A percentile compares a stretch with the other conserved stretches of the same genome.
Conservation (phyloP, 2,329 filamentous ascomycete genomes). For the Colletotrichum scovillei region DNA sequence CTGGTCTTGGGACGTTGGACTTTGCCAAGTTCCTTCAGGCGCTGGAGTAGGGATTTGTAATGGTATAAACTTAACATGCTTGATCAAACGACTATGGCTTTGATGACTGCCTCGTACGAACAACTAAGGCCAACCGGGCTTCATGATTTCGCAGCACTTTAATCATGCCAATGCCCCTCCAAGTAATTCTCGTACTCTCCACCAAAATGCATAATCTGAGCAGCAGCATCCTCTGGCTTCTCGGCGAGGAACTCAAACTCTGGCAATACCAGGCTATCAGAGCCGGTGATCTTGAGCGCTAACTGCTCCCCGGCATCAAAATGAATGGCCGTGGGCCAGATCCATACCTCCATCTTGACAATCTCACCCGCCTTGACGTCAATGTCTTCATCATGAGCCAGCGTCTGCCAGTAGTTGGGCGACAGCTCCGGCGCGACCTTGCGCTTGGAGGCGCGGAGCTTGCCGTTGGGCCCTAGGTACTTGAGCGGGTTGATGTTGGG, state of each 20-base stretch:
- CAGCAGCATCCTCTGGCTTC: not conserved
- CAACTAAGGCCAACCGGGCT: not conserved
- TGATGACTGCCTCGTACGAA: no score
- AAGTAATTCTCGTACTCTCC: not conserved
- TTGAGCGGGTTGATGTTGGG: conserved; percentile 18
- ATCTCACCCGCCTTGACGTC: not conserved
- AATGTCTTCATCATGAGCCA: conserved; percentile 1
- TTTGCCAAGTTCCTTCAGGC: conserved; percentile 12
- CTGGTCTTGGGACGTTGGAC: conserved; percentile 11
- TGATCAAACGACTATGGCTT: no score
- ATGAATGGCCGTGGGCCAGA: conserved; percentile 12
- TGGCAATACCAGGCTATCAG: not conserved
- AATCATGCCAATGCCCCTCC: not conserved
- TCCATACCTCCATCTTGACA: conserved; percentile 1
- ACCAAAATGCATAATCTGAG: not conserved
- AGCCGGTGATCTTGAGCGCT: not conserved
- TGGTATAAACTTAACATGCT: no score
- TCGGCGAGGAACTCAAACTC: not conserved
- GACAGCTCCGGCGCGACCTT: conserved; percentile 1
- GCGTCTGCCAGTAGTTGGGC: not conserved
- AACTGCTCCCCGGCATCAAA: conserved; percentile 11
- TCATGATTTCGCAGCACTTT: not conserved
- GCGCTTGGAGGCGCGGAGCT: not conserved
- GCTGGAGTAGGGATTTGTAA: not conserved
- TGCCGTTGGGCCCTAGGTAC: conserved; percentile 7